Evolutionary conservation across 2,329 filamentous ascomycete genomes (phyloP).

Genomic region (Diplodia scrobiculata): DNA sequence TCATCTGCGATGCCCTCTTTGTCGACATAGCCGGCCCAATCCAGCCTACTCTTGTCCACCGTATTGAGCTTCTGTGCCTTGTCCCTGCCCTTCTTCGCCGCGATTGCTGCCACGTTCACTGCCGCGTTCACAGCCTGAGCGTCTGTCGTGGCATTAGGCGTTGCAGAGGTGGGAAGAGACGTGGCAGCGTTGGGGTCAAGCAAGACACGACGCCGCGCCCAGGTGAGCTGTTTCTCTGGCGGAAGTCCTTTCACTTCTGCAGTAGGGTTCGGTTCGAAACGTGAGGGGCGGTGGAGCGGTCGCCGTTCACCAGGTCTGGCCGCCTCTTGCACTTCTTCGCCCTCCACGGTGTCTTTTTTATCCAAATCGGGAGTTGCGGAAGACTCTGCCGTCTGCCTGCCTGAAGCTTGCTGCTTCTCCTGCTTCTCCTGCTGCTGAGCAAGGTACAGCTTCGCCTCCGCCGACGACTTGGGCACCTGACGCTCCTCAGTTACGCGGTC

Average conservation of each 20-base stretch:
- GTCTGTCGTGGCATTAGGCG: conserved; percentile 35
- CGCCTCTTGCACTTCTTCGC: not conserved
- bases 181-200: conserved; percentile 5
- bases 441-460: conserved; percentile 59
- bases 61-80: conserved; percentile 64
- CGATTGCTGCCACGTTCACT: conserved; percentile 37
- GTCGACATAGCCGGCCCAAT: conserved; percentile 67
- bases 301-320: conserved; percentile 38
- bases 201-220: conserved; percentile 36
- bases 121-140: conserved; percentile 39
- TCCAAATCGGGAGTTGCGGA: conserved; percentile 31
- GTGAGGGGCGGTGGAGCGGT: conserved; percentile 51
- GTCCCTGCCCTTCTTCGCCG: conserved; percentile 34
- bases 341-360: not conserved
- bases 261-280: conserved; percentile 56
- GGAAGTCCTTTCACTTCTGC: conserved; percentile 51
- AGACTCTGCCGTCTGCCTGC: conserved; percentile 45
- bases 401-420: conserved; percentile 29
- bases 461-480: conserved; percentile 60
- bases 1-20: conserved; percentile 63
- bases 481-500: conserved; percentile 73
- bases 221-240: conserved; percentile 49
- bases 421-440: conserved; percentile 38
- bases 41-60: conserved; percentile 65
- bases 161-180: not conserved